Evolutionary conservation across 371 early-diverging fungal species (phyloP).

Genomic region (Catenaria anguillulae): DNA sequence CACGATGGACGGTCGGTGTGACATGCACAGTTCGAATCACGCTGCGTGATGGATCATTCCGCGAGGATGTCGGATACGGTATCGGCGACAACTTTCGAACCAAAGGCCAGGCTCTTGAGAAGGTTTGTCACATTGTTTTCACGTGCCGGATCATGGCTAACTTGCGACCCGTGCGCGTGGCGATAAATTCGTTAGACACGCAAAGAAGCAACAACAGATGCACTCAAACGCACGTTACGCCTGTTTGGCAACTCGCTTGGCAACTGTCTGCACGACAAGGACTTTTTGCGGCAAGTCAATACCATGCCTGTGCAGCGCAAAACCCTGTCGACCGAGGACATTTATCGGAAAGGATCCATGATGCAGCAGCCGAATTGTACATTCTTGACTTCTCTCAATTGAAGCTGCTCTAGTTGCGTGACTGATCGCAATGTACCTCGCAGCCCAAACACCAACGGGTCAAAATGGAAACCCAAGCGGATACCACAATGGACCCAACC

Average conservation of each 20-base stretch:
- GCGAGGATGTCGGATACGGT: slow-evolving; percentile 75
- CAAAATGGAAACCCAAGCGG: too few species aligned
- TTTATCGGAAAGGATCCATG: too few species aligned
- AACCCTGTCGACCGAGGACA: too few species aligned
- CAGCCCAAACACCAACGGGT: too few species aligned
- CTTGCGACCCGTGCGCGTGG: too few species aligned
- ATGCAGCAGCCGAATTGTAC: too few species aligned
- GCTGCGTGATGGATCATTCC: slow-evolving; percentile 69
- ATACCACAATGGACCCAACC: too few species aligned
- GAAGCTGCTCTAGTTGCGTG: not conserved
- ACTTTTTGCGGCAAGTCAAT: slow-evolving; percentile 43
- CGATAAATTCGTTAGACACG: slow-evolving; percentile 39
- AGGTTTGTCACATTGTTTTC: slow-evolving; percentile 27
- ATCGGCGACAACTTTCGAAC: slow-evolving; percentile 61
- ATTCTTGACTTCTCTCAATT: not conserved
- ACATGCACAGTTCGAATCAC: slow-evolving; percentile 76
- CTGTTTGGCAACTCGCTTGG: slow-evolving; percentile 91
- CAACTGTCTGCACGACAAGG: slow-evolving; percentile 90
- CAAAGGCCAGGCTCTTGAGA: slow-evolving; percentile 76
- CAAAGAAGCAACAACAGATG: slow-evolving; percentile 97
- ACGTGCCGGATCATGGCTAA: not conserved
- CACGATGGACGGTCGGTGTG: slow-evolving; percentile 53
- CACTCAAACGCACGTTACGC: slow-evolving; percentile 79
- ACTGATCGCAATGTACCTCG: too few species aligned
- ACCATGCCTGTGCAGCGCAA: not conserved